Evolutionary conservation across 2,329 filamentous ascomycete species (phyloP).

Genomic region (Fusarium euwallaceae): DNA sequence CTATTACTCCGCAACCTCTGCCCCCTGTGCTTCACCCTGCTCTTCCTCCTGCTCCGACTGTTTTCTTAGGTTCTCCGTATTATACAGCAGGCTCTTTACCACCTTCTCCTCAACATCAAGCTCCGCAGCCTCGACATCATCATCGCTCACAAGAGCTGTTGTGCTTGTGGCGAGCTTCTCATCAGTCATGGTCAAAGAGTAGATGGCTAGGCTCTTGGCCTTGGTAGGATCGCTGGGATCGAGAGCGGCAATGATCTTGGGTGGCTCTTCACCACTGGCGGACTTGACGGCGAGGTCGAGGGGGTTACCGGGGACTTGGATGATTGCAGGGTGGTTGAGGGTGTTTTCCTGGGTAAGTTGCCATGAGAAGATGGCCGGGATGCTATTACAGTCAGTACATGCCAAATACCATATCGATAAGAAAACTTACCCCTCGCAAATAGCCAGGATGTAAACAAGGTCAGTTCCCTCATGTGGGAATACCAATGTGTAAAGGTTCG

Average conservation of each 20-base stretch:
- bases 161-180: constrained; percentile 50
- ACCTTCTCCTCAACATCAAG: constrained; percentile 54
- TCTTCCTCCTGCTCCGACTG: constrained; percentile 46
- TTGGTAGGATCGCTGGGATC: constrained; percentile 51
- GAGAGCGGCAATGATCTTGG: constrained; percentile 56
- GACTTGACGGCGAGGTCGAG: constrained; percentile 64
- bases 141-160: constrained; percentile 44
- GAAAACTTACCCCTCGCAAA: constrained; percentile 68
- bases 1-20: constrained; percentile 8
- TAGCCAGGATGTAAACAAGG: constrained; percentile 60
- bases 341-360: constrained; percentile 61
- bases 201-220: constrained; percentile 49
- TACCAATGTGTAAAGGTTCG: constrained; percentile 54
- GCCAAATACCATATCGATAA: neutral
- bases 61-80: constrained; percentile 63
- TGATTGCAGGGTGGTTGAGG: constrained; percentile 60
- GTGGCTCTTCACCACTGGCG: constrained; percentile 33
- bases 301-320: constrained; percentile 74
- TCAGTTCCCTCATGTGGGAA: constrained; percentile 47
- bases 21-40: constrained; percentile 34
- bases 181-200: constrained; percentile 50
- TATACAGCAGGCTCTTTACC: constrained; percentile 60
- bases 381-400: constrained; percentile 52
- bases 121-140: constrained; percentile 46
- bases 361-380: constrained; percentile 76